Conservation (phyloP, 2,329 filamentous ascomycete genomes). For the Epichloe festucae region DNA sequence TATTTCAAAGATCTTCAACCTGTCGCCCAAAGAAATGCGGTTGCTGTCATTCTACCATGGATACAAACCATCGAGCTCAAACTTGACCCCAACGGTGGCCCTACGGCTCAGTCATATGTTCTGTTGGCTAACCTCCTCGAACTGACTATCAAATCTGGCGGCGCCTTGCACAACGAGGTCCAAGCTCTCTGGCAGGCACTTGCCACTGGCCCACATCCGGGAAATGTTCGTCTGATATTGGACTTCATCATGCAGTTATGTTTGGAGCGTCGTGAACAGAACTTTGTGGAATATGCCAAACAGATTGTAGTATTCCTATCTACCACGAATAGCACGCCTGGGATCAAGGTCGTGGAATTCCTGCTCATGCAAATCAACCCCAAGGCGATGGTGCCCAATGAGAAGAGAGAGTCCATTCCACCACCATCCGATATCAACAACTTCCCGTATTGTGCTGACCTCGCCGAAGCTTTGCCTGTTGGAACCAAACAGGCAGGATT, state of each 20-base stretch:
- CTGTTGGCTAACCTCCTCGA: slow-evolving; percentile 89
- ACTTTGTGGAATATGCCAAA: slow-evolving; percentile 95
- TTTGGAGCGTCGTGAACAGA: slow-evolving; percentile 86
- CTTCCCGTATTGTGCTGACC: slow-evolving; percentile 81
- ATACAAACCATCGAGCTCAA: slow-evolving; percentile 89
- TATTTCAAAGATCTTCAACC: slow-evolving; percentile 83
- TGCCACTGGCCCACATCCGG: slow-evolving; percentile 80
- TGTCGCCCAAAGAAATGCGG: slow-evolving; percentile 79
- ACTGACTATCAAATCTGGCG: slow-evolving; percentile 87
- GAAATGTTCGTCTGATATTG: slow-evolving; percentile 86
- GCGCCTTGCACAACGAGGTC: slow-evolving; percentile 84
- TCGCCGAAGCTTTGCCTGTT: slow-evolving; percentile 64
- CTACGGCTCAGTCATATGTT: slow-evolving; percentile 86
- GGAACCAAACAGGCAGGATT: slow-evolving; percentile 88
- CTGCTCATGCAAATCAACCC: slow-evolving; percentile 82
- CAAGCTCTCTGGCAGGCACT: slow-evolving; percentile 95
- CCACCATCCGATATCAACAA: slow-evolving; percentile 60
- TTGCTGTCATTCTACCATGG: slow-evolving; percentile 91
- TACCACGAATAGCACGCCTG: slow-evolving; percentile 58
- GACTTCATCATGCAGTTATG: slow-evolving; percentile 95
- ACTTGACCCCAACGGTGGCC: slow-evolving; percentile 80
- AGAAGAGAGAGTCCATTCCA: slow-evolving; percentile 58
- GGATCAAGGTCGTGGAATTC: slow-evolving; percentile 88
- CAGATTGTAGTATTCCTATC: slow-evolving; percentile 96
- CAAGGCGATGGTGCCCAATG: slow-evolving; percentile 91